Evolutionary conservation across 495 filamentous ascomycete genomes (phyloP), one percentile per base, ranked within the genome.

Genomic region (Corynascus novoguineensis): DNA sequence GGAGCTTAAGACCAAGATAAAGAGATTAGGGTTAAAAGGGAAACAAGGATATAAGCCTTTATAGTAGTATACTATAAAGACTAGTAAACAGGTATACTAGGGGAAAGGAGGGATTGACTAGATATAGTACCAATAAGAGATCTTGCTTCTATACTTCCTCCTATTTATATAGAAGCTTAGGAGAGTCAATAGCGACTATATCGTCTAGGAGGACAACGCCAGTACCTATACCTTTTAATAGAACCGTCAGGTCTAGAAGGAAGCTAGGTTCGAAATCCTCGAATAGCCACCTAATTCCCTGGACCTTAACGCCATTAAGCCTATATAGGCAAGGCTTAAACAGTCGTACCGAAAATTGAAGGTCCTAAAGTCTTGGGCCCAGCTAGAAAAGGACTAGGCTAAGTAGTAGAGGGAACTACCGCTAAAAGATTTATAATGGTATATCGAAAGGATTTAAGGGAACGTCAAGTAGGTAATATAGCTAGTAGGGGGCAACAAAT

Each of bases 301-400:
- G 1, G 53, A 57, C 22, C 34, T 57, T 9, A 57, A 50, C 22
- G 45, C 42, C 14, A 57, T 57, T 50, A 45, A 57, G 45, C 53
- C 45, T 1, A 42, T 34, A 11, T 57, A 22, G 53, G 45, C 7
- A n/a, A 41, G 17, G 22, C 28, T 57, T 1, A 57, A 57, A 29
- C 32, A 46, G 10, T 42, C 35, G 15, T 53, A 4, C 1, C n/a
- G 31, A 15, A 55, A 47, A 27, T 17, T 12, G 5, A 55, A 55
- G 53, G 31, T 46, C 9, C 41, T n/a, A 32, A 22, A 47, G 27
- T 55, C 41, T 9, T 12, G 42, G 41, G 19, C 11, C 5, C 27
- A 28, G 3, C 21, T 48, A 9, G 27, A 55, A n/a, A 37, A 24
- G 27, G 53, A 46, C 11, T 28, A 12, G 21, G 38, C 24, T 4